Conservation (phyloP, 225 moss, liverwort and hornwort species). For the Physcomitrellopsis africana region DNA sequence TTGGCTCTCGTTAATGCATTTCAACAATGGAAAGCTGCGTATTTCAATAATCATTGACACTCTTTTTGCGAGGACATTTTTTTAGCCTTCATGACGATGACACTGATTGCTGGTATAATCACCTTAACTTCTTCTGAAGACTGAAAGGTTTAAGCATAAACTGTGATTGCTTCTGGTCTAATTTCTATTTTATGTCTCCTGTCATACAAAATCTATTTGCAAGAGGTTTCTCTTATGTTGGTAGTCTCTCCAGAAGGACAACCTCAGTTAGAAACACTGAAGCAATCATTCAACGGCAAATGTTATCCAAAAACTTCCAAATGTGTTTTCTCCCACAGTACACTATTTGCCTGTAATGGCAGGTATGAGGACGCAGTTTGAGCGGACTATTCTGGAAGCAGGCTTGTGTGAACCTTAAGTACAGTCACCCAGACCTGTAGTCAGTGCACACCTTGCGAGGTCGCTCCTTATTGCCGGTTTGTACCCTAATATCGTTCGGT, state of each 20-base stretch:
- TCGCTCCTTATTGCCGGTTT: constrained; percentile 72
- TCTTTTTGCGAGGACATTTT: constrained; percentile 65
- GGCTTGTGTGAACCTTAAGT: constrained; percentile 63
- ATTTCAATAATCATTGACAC: constrained; percentile 54
- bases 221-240: background rate
- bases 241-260: background rate
- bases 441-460: constrained; percentile 63
- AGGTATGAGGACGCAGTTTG: constrained; percentile 67
- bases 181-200: background rate
- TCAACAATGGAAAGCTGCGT: constrained; percentile 72
- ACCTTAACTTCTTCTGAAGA: background rate
- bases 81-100: constrained; percentile 75
- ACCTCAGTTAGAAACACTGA: background rate
- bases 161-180: background rate
- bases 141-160: background rate
- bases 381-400: constrained; percentile 63
- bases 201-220: background rate
- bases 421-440: constrained; percentile 41
- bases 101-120: constrained; percentile 64
- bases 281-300: background rate
- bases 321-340: background rate
- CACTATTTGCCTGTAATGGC: constrained; percentile 25
- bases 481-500: constrained; percentile 65
- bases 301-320: too few relatives aligned
- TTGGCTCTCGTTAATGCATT: constrained; percentile 77